phyloP scores from a whole-genome alignment of 257 asterid genomes.

The Solanum pinnatisectum region DNA sequence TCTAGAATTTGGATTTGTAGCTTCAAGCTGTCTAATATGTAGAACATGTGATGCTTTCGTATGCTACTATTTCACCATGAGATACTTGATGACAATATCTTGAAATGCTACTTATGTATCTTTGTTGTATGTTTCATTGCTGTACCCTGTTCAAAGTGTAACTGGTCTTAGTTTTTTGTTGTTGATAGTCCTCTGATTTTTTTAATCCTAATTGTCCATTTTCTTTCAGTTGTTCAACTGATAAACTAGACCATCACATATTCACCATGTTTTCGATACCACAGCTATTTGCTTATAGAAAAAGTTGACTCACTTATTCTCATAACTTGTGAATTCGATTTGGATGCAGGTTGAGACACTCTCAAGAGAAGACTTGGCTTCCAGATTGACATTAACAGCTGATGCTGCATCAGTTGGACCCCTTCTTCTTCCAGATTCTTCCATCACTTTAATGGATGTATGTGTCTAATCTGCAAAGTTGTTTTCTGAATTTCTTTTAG shows the following conservation, averaged over 20 bases:
- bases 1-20: neutral
- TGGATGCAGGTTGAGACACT: constrained; percentile 76
- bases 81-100: neutral
- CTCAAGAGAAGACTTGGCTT: constrained; percentile 82
- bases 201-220: neutral
- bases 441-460: constrained; percentile 88
- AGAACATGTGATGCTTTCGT: neutral
- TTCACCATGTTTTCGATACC: neutral
- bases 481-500: neutral
- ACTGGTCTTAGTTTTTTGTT: neutral
- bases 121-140: neutral
- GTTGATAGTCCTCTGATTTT: neutral
- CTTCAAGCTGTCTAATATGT: neutral
- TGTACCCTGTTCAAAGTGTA: neutral
- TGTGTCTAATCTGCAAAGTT: neutral
- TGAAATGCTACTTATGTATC: neutral
- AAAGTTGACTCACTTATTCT: constrained; percentile 1
- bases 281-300: neutral
- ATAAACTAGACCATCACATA: neutral
- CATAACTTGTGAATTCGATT: constrained; percentile 2
- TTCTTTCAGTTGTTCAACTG: neutral
- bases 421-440: constrained; percentile 78
- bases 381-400: constrained; percentile 79
- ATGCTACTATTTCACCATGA: neutral
- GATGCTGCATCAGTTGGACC: constrained; percentile 77